A percentile compares a stretch with the other conserved stretches of the same genome.
phyloP scores from a whole-genome alignment of 2,329 filamentous ascomycete genomes.

The Fusarium succisae region DNA sequence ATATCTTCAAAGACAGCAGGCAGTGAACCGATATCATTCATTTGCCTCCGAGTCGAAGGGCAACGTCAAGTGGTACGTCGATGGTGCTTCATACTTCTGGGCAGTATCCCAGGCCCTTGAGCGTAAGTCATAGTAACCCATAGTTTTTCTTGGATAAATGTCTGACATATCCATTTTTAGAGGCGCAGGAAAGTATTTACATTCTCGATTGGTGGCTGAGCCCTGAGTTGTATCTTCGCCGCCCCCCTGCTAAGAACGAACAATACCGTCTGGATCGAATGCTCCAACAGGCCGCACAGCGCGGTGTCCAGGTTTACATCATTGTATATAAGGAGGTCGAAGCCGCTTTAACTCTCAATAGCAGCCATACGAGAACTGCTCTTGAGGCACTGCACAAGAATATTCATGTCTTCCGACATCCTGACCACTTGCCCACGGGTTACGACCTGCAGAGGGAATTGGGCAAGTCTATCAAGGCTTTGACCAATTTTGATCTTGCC shows the following conservation, averaged over 20 bases:
- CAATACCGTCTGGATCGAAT: conserved; percentile 85
- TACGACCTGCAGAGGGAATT: conserved; percentile 75
- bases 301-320: conserved; percentile 84
- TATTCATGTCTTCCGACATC: conserved; percentile 81
- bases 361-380: conserved; percentile 37
- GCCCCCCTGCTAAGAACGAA: conserved; percentile 83
- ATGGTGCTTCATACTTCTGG: conserved; percentile 86
- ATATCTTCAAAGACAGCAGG: conserved; percentile 53
- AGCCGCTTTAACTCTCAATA: conserved; percentile 74
- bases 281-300: conserved; percentile 82
- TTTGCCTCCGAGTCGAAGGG: conserved; percentile 79
- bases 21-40: conserved; percentile 66
- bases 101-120: conserved; percentile 84
- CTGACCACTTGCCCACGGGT: conserved; percentile 83
- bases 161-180: conserved; percentile 45
- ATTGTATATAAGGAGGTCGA: conserved; percentile 95
- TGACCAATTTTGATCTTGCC: conserved; percentile 64
- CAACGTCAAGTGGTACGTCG: conserved; percentile 88
- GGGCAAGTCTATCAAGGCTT: conserved; percentile 64
- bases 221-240: conserved; percentile 86
- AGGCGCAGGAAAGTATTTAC: conserved; percentile 80
- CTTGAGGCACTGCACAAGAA: conserved; percentile 12
- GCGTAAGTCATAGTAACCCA: conserved; percentile 49
- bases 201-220: conserved; percentile 93
- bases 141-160: background rate